Evolutionary conservation across 2,329 filamentous ascomycete species (phyloP), one percentile per base, ranked within the genome.

Genomic region (Aspergillus nomiae): DNA sequence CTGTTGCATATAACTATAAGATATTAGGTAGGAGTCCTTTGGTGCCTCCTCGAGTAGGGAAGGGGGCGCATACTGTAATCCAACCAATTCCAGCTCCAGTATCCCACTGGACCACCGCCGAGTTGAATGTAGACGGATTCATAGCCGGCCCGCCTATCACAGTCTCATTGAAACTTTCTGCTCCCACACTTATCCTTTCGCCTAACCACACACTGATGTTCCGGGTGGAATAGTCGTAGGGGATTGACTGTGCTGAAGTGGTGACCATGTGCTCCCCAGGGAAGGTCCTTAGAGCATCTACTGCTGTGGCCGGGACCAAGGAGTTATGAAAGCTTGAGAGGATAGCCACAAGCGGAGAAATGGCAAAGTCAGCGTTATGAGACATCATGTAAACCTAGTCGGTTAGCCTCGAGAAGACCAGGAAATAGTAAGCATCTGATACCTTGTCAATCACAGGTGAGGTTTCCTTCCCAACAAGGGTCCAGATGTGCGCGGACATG

Each of bases 401-500:
- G 4, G 12, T 53, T 53, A 53, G 28, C 50, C 30, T 9, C 50
- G 30, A 8, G 16, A 36, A 8, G n/a, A 14, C 32, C 3, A 10
- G 7, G 3, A 6, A 8, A 14, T 4, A 36, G 11, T 7, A 21
- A 54, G 30, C 9, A 24, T 16, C 14, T 36, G n/a, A 21, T 21
- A 36, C 51, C 30, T 36, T 54, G 21, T 54, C 51, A 32, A 36
- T n/a, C 16, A 59, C 34, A 8, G 58, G 48, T 19, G 58, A 51
- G 4, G 30, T 21, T n/a, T 60, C 38, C 50, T 55, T 56, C 32
- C 59, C 53, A 21, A 56, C 59, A 24, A 61, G 28, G 12, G 53
- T 50, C 48, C 58, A 59, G 36, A 59, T 59, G 8, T 59, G 58
- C 21, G 58, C 58, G 14, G 83, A 83, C 71, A 89, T 82, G 56